Evolutionary conservation across 768 basidiomycete species (phyloP), one percentile per base, ranked within the genome.

Genomic region (Termitomyces sp.): DNA sequence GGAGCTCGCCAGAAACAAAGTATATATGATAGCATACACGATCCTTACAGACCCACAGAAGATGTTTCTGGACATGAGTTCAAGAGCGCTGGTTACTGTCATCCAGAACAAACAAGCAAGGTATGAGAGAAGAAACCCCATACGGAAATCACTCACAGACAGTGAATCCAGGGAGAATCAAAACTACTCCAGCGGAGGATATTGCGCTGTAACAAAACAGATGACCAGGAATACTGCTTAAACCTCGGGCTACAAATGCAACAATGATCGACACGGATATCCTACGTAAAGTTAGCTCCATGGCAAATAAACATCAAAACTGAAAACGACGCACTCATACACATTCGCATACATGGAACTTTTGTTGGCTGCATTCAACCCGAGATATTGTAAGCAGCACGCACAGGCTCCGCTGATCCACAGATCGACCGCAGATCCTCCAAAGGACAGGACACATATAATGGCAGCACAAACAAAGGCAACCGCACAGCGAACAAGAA

Each of bases 331-430:
- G 69, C 68, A 94, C 94, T 96, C 94, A 65, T 94, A 96, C 56
- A 95, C 91, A 64, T 93, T 95, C n/a, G 92, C 91, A 70, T 94
- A 95, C 73, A 91, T 88, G 1, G 89, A 80, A 63, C 88, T 94
- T 71, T 89, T 92, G 61, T 86, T 81, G 3, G 93, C 92, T 9
- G 89, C 84, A 64, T 85, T 87, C 47, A 94, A 73, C 37, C 91
- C 90, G 43, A 94, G 76, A 68, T 88, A 91, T 64, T 91, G 88
- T 49, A 95, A 73, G 49, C 85, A 68, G 56, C 80, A 81, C 10
- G 86, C 86, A 53, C 84, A 88, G 0, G 75, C 67, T 12, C 89
- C 89, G 56, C 88, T 84, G 59, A 93, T 79, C 79, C 86, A 85
- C 82, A 93, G 91, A 62, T 95, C 94, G 59, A 91, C 72, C 60